Conservation (phyloP, 1,284 basidiomycete species). For the Pyrrhoderma noxium region DNA sequence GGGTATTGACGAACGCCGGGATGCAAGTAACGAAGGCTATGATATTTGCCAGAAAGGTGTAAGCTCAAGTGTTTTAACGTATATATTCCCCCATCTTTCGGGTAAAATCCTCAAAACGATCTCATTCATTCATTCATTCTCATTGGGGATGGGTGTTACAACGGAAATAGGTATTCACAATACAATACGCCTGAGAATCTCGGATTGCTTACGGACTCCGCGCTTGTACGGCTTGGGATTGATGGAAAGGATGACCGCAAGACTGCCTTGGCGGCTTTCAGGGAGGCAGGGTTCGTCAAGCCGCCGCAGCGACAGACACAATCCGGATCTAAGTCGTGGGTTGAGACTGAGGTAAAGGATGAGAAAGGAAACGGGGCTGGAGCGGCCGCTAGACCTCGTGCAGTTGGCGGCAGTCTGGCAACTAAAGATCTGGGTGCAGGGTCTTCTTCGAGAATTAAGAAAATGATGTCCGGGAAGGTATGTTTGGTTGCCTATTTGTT, state of each 20-base stretch:
- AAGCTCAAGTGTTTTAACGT: conserved; percentile 23
- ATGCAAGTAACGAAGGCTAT: conserved; percentile 72
- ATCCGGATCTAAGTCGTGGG: conserved; percentile 9
- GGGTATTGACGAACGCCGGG: conserved; percentile 56
- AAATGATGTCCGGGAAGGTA: conserved; percentile 14
- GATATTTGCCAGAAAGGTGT: conserved; percentile 73
- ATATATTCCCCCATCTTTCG: too few species aligned
- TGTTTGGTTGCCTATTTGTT: not conserved
- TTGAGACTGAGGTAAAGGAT: conserved; percentile 12
- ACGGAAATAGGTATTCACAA: conserved; percentile 36
- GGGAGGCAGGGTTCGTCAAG: conserved; percentile 47
- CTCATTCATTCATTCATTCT: not conserved
- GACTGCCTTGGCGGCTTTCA: conserved; percentile 53
- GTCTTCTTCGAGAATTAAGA: conserved; percentile 18
- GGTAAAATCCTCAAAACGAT: too few species aligned
- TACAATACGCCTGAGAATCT: conserved; percentile 59
- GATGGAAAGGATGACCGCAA: conserved; percentile 65
- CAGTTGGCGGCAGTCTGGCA: conserved; percentile 10
- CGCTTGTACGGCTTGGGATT: conserved; percentile 51
- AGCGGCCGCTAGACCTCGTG: conserved; percentile 6
- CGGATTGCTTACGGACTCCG: conserved; percentile 48
- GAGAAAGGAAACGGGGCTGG: conserved; percentile 23
- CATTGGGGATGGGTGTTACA: not conserved
- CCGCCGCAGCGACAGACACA: conserved; percentile 12
- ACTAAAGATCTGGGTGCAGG: conserved; percentile 22